Conservation (phyloP, 257 asterid species). For the Jacaranda mimosifolia region DNA sequence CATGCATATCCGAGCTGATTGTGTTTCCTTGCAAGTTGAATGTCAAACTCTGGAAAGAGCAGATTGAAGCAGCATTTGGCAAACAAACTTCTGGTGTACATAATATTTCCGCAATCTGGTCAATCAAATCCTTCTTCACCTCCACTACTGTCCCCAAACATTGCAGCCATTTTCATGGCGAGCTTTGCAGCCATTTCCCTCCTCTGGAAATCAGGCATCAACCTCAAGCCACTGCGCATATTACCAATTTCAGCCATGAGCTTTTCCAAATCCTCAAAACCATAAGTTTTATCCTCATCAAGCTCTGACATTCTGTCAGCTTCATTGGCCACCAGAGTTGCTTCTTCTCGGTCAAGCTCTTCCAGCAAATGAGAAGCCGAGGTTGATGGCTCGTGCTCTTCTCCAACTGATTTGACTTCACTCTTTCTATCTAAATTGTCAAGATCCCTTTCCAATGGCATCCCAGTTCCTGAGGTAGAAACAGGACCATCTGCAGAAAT, state of each 20-base stretch:
- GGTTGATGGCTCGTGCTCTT: slow-evolving; percentile 53
- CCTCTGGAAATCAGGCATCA: slow-evolving; percentile 96
- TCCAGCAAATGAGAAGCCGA: slow-evolving; percentile 50
- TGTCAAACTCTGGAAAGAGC: background rate
- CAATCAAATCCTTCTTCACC: slow-evolving; percentile 66
- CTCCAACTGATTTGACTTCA: slow-evolving; percentile 40
- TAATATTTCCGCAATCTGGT: slow-evolving; percentile 21
- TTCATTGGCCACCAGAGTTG: slow-evolving; percentile 31
- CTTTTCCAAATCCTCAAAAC: slow-evolving; percentile 85
- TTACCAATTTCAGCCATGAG: slow-evolving; percentile 92
- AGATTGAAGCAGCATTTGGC: background rate
- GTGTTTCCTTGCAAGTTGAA: background rate
- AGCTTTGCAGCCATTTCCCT: slow-evolving; percentile 95
- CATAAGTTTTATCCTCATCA: slow-evolving; percentile 60
- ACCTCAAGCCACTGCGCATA: slow-evolving; percentile 71
- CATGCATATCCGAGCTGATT: slow-evolving; percentile 1
- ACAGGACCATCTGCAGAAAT: slow-evolving; percentile 68
- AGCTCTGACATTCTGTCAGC: slow-evolving; percentile 43
- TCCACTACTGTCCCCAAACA: slow-evolving; percentile 89
- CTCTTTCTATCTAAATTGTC: slow-evolving; percentile 38
- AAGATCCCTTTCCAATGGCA: slow-evolving; percentile 41
- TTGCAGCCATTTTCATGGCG: slow-evolving; percentile 93
- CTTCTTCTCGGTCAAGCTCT: slow-evolving; percentile 48
- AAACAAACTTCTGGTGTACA: background rate
- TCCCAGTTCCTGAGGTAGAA: slow-evolving; percentile 45